Evolutionary conservation across 2,329 filamentous ascomycete genomes (phyloP), one percentile per base, ranked within the genome.

Genomic region (Microascus cirrosus): DNA sequence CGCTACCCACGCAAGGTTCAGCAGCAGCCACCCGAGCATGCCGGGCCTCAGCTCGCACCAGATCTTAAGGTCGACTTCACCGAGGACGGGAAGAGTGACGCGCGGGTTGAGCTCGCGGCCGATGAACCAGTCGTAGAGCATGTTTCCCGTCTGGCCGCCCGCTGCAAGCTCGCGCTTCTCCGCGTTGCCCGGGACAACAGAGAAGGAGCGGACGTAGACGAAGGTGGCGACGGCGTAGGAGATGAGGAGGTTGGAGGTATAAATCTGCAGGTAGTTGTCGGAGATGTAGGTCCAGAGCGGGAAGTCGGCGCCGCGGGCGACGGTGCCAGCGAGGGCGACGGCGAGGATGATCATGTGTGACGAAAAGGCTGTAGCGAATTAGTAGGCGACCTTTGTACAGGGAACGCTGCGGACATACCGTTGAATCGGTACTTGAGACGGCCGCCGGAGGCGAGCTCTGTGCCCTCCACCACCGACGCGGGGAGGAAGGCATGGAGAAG

Each of bases 91-190:
- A 25, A 96, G 74, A 0, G 79, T 83, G 60, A 95, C 72, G 54
- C 92, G 89, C 2, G 93, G 93, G 73, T 97, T 97, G 60, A 97
- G 84, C 71, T 97, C 93, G 32, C 93, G 89, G 22, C 93, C 93
- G 63, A 97, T 96, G 74, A 91, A 97, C 84, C 90, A 97, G 72
- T 97, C 93, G 70, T 97, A 96, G 42, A 96, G 73, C 62, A 90
- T 74, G 71, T 95, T 96, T 59, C 91, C 92, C 1, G 84, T 85
- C 67, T 88, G 82, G 18, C 91, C 92, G 51, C 92, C 91, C 1
- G 83, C 82, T 0, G 92, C 92, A 8, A 97, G 80, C 69, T 94
- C 86, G 48, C 92, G 88, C 61, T 81, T 76, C 54, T 86, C 79
- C 13, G 80, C 76, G 69, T 95, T 90, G 51, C 82, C 84, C n/a